A percentile compares a stretch with the other conserved stretches of the same genome.
phyloP scores from a whole-genome alignment of 78 protist species.

The Dictyostelium capitatum region DNA sequence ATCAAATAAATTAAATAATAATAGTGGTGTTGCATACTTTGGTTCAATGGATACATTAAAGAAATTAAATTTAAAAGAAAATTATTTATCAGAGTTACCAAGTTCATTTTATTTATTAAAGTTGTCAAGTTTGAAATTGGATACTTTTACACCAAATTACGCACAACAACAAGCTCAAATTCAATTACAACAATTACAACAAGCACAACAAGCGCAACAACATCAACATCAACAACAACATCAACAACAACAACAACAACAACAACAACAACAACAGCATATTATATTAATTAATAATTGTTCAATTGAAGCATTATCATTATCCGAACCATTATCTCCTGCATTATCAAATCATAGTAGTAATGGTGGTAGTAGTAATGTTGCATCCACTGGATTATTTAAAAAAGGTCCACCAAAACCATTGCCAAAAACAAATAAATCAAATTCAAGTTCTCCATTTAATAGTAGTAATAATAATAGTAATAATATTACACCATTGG shows the following conservation, averaged over 20 bases:
- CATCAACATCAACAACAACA: not conserved
- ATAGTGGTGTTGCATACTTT: constrained; percentile 4
- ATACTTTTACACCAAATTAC: constrained; percentile 5
- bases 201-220: not conserved
- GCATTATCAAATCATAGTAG: not conserved
- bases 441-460: not conserved
- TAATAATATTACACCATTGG: not conserved
- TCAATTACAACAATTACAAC: not conserved
- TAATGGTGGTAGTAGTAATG: not conserved
- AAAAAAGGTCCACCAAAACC: constrained; percentile 44
- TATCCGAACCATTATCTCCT: constrained; percentile 12
- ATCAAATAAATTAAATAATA: constrained; percentile 2
- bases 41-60: not conserved
- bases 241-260: not conserved
- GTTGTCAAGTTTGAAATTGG: not conserved
- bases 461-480: not conserved
- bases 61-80: constrained; percentile 40
- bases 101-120: not conserved
- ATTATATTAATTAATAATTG: not conserved
- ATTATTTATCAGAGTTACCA: constrained; percentile 32
- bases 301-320: not conserved
- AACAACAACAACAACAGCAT: not conserved
- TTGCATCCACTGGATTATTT: not conserved
- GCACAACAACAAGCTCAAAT: not conserved
- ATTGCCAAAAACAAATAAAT: constrained; percentile 6